phyloP scores from a whole-genome alignment of 1,284 basidiomycete species.

The Sporisorium exsertum region DNA sequence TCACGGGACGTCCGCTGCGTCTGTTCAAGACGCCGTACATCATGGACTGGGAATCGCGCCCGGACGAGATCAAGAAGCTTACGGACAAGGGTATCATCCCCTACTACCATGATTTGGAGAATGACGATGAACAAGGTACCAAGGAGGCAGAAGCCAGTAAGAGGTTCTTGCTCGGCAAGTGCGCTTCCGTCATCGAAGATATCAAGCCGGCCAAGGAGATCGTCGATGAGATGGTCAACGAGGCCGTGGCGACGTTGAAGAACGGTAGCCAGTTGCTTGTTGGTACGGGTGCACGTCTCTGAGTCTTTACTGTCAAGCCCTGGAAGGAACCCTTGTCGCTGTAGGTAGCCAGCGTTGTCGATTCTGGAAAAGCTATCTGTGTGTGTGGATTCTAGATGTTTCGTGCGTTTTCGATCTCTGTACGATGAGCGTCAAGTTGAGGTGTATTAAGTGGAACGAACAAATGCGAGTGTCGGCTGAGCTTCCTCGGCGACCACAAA shows the following conservation, averaged over 20 bases:
- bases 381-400: no score
- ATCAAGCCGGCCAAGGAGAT: conserved; percentile 62
- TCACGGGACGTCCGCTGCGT: conserved; percentile 81
- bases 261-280: conserved; percentile 46
- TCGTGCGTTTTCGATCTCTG: no score
- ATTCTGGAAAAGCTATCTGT: not conserved
- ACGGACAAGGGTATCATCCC: conserved; percentile 63
- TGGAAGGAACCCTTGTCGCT: no score
- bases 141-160: conserved; percentile 51
- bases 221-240: conserved; percentile 61
- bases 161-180: conserved; percentile 63
- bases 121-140: conserved; percentile 61
- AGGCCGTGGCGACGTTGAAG: conserved; percentile 53
- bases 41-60: conserved; percentile 60
- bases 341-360: no score
- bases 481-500: no score
- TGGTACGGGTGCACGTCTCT: conserved; percentile 34
- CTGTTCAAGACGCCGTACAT: conserved; percentile 68
- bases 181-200: conserved; percentile 74
- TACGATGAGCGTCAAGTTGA: no score
- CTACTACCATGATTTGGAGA: conserved; percentile 60
- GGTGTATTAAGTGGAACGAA: no score
- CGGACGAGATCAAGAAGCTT: conserved; percentile 64
- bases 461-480: no score
- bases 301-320: not conserved